Conservation (phyloP, 2,329 filamentous ascomycete genomes). For the Blumeriella jaapii region DNA sequence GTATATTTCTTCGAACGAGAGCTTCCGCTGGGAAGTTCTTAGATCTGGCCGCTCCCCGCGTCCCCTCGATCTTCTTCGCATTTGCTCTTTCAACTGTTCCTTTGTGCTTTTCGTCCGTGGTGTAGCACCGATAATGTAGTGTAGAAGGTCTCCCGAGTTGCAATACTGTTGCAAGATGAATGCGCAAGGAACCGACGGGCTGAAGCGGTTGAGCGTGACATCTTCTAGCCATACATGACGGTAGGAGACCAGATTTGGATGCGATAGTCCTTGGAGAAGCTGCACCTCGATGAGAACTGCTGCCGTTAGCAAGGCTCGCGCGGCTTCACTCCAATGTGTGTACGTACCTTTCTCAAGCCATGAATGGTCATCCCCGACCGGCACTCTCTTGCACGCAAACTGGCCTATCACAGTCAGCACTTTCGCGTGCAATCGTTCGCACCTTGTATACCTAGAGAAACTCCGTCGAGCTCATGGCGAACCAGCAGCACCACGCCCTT, state of each 20-base stretch:
- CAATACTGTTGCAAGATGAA: constrained; percentile 98
- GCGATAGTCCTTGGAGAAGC: constrained; percentile 78
- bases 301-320: constrained; percentile 8
- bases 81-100: constrained; percentile 78
- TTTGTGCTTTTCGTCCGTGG: constrained; percentile 53
- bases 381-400: constrained; percentile 94
- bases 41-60: constrained; percentile 46
- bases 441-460: constrained; percentile 47
- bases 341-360: constrained; percentile 82
- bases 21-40: constrained; percentile 18
- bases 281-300: constrained; percentile 80
- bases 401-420: constrained; percentile 36
- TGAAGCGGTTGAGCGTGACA: constrained; percentile 71
- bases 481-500: constrained; percentile 95
- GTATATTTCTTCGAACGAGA: constrained; percentile 86
- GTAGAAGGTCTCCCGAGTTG: constrained; percentile 82
- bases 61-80: constrained; percentile 72
- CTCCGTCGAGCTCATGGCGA: constrained; percentile 80
- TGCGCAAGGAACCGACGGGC: constrained; percentile 83
- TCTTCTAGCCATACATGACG: constrained; percentile 96
- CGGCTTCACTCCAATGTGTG: not conserved
- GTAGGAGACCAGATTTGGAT: constrained; percentile 93
- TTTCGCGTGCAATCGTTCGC: not conserved
- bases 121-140: constrained; percentile 65
- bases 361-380: constrained; percentile 84